Base-by-base conservation (phyloP, 2,329 filamentous ascomycete species). In the Ascocoryne sarcoides region DNA sequence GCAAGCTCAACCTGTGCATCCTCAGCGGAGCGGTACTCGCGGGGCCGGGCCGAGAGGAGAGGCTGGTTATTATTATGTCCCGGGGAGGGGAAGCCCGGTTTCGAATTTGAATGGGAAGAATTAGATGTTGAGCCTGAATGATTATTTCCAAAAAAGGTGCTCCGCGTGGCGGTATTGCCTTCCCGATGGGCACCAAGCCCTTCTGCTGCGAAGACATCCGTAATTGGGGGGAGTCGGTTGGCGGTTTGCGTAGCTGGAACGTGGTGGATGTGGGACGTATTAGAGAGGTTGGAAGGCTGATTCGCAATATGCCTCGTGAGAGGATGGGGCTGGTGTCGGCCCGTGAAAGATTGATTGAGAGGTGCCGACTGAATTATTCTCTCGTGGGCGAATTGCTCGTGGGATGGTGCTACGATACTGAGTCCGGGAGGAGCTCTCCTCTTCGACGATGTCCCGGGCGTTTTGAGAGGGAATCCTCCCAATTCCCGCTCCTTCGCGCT, bases 361-460 rank as follows among this genome's bases (percentile, higher is more conserved):
- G 92, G 92, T 5, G 92, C 92, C 3, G 92, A 98, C 64, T 98
- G 92, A 46, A 98, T 93, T 26, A 96, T 88, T 53, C 92, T 76
- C 69, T 98, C 92, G 57, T 88, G 80, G 53, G 89, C 86, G 58
- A 96, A 96, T 47, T 89, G 83, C 53, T 92, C 80, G 50, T 93
- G 88, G 4, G 88, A 87, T 1, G 92, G 92, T 18, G 92, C 84
- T n/a, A 93, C 84, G 52, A 98, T 98, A 42, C 88, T 93, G 36
- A 98, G 70, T 32, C 89, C 89, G 1, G 88, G 85, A 29, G 92
- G 92, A 5, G 84, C 83, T 59, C 85, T 88, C 62, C 87, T 79
- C 59, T 82, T 76, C 15, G 70, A 82, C 15, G 70, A 82, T 48
- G 85, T 80, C 51, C 75, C 79, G 4, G 85, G 84, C 1, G 83